Evolutionary conservation across 2,329 filamentous ascomycete species (phyloP).

Genomic region (Alternaria viburni): DNA sequence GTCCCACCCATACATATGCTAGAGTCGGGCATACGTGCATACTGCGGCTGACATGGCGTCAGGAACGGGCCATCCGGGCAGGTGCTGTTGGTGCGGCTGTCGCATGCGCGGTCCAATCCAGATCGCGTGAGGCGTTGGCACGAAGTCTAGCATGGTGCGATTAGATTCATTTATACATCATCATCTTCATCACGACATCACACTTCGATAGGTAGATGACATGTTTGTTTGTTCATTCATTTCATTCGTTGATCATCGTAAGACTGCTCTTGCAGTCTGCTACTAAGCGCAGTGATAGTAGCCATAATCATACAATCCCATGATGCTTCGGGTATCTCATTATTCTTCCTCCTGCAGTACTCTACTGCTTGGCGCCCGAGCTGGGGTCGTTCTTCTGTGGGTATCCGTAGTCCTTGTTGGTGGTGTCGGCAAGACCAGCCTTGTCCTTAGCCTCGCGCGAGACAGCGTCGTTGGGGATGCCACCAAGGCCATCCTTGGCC

Average conservation of each 20-base stretch:
- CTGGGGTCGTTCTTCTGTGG: conserved; percentile 51
- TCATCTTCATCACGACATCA: not conserved
- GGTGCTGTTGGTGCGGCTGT: not conserved
- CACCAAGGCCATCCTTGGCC: conserved; percentile 63
- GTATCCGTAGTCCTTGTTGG: conserved; percentile 51
- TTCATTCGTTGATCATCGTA: conserved; percentile 5
- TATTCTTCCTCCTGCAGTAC: not conserved
- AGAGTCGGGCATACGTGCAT: conserved; percentile 1
- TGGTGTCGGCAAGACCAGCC: conserved; percentile 51
- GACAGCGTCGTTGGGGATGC: conserved; percentile 67
- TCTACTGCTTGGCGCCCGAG: conserved; percentile 30
- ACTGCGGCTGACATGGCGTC: conserved; percentile 4
- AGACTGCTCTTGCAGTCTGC: conserved; percentile 18
- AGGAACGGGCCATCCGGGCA: not conserved
- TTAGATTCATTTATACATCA: not conserved
- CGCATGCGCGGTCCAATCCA: not conserved
- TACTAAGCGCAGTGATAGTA: conserved; percentile 19
- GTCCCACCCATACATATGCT: not conserved
- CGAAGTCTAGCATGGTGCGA: not conserved
- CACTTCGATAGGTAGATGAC: not conserved
- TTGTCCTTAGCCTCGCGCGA: conserved; percentile 54
- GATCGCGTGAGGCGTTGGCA: not conserved
- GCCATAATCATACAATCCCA: conserved; percentile 8
- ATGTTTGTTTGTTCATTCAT: conserved; percentile 14
- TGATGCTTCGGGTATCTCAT: conserved; percentile 5